Percentiles rank a stretch among this genome's conserved stretches.
Evolutionary conservation across 768 basidiomycete species (phyloP).

Genomic region (Hygrophoropsis aurantiaca): DNA sequence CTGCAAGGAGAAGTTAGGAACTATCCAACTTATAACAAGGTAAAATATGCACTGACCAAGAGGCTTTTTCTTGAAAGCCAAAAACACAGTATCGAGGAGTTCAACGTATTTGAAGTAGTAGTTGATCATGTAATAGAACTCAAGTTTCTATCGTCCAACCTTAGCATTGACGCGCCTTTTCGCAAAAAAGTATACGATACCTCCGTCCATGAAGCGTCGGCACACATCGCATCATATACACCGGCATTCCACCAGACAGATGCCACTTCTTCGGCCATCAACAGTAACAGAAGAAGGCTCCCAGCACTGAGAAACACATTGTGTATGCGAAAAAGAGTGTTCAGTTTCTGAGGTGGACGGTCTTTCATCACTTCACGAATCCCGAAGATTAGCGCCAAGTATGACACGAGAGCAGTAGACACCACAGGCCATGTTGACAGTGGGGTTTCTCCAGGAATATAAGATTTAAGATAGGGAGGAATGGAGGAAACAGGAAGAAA

Average conservation of each 20-base stretch:
- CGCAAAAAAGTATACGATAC: slow-evolving; percentile 46
- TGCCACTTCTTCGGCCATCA: slow-evolving; percentile 90
- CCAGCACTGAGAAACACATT: slow-evolving; percentile 87
- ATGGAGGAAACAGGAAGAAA: slow-evolving; percentile 49
- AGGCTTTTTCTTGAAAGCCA: slow-evolving; percentile 97
- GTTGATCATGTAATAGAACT: slow-evolving; percentile 98
- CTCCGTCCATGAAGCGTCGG: slow-evolving; percentile 77
- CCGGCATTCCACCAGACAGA: slow-evolving; percentile 76
- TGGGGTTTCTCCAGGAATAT: slow-evolving; percentile 58
- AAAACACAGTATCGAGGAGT: slow-evolving; percentile 94
- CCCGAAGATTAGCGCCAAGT: slow-evolving; percentile 88
- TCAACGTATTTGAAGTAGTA: slow-evolving; percentile 99
- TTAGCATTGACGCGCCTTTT: slow-evolving; percentile 1
- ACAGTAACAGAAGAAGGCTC: slow-evolving; percentile 77
- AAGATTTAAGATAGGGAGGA: slow-evolving; percentile 39
- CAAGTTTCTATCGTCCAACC: slow-evolving; percentile 59
- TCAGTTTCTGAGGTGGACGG: slow-evolving; percentile 71
- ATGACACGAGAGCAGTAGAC: slow-evolving; percentile 64
- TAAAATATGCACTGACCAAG: slow-evolving; percentile 57
- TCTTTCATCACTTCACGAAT: slow-evolving; percentile 83
- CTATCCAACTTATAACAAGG: slow-evolving; percentile 1
- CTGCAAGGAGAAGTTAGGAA: slow-evolving; percentile 37
- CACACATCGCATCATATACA: slow-evolving; percentile 76
- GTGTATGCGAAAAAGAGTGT: slow-evolving; percentile 83
- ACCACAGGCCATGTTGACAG: slow-evolving; percentile 67